Evolutionary conservation across 805 yeast genomes (phyloP), one percentile per base, ranked within the genome.

Genomic region (Hanseniaspora lindneri): DNA sequence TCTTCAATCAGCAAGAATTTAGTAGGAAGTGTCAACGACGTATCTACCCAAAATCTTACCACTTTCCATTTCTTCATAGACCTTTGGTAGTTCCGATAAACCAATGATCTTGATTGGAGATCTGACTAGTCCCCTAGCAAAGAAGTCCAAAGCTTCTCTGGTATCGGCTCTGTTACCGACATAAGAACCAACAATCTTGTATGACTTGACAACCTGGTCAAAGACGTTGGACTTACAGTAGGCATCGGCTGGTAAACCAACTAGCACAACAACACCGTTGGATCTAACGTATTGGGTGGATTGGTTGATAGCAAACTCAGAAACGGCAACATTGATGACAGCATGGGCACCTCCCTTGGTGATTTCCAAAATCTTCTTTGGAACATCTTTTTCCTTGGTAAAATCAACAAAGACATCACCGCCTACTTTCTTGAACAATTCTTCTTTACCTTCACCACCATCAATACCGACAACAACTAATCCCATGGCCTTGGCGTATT

Each of bases 1-100:
- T n/a, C n/a, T n/a, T n/a, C n/a, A n/a, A n/a, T n/a, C n/a, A n/a
- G n/a, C n/a, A 27, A 27, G 11, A 11, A 8, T 27, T 64, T 73
- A 74, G 35, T 61, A 60, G 58, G 74, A 62, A 47, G 82, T 78
- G 73, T 85, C 94, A 58, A 85, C 79, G 51, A 85, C 95, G 65
- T 79, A 79, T 69, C 95, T 77, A 63, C 95, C 95, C 56, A 80
- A 75, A 61, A 86, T 80, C 71, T 81, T 76, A 60, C 94, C 94
- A 68, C 77, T 72, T 66, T 74, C 81, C 95, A 86, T 86, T 65
- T 76, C 72, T 56, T 77, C 73, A 71, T 74, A 85, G 54, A 85
- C 80, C 50, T 64, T 65, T 55, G 83, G 77, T 58, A 83, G 71
- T 60, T 77, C 77, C 51, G 86, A 77, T 58, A 84, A 72, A 51